Percentiles rank a stretch among this genome's conserved stretches.
Evolutionary conservation across 805 yeast species (phyloP).

Genomic region (Ogataea thermomethanolica): DNA sequence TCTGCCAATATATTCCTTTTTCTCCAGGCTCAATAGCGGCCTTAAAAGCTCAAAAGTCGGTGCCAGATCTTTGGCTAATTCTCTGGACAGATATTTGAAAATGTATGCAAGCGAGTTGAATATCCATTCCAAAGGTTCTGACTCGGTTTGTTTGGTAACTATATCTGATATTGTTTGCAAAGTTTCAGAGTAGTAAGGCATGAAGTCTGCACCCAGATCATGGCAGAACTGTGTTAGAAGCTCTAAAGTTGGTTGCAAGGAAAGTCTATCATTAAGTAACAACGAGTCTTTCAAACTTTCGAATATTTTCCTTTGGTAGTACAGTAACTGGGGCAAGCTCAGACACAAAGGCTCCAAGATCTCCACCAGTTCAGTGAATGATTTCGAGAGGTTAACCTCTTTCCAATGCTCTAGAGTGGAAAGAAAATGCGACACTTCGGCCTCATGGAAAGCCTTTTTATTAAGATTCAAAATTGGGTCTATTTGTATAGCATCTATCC

Average conservation of each 20-base stretch:
- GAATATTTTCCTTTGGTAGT: constrained; percentile 64
- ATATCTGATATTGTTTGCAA: constrained; percentile 49
- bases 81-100: constrained; percentile 78
- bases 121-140: constrained; percentile 72
- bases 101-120: constrained; percentile 83
- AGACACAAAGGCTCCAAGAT: constrained; percentile 53
- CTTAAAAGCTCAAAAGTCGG: constrained; percentile 66
- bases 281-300: constrained; percentile 38
- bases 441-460: constrained; percentile 63
- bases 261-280: constrained; percentile 55
- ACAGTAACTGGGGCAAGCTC: constrained; percentile 76
- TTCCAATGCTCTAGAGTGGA: constrained; percentile 82
- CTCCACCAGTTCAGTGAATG: constrained; percentile 60
- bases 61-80: constrained; percentile 55
- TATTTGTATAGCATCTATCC: constrained; percentile 78
- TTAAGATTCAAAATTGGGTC: constrained; percentile 58
- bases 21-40: constrained; percentile 58
- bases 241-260: constrained; percentile 81
- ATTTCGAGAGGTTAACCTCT: constrained; percentile 75
- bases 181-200: constrained; percentile 55
- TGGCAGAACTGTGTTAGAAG: constrained; percentile 80
- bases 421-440: constrained; percentile 72
- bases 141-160: constrained; percentile 46
- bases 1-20: constrained; percentile 63
- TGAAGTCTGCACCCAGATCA: constrained; percentile 89